Evolutionary conservation across 1,284 basidiomycete species (phyloP), one percentile per base, ranked within the genome.

Genomic region (Trametes hirsuta): DNA sequence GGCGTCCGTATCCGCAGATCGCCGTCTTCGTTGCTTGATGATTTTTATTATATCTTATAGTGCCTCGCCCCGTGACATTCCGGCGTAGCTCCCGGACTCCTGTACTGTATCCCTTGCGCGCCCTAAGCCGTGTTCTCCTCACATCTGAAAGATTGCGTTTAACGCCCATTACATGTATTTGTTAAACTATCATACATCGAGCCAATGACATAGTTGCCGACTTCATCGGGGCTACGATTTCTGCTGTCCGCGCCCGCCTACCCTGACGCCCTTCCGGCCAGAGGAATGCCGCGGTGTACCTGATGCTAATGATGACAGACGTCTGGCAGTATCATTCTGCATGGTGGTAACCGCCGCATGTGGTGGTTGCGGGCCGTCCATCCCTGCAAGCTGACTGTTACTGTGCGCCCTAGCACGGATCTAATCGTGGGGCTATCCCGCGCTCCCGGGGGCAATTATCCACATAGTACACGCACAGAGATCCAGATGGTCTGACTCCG

Each of bases 131-230:
- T 40, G 18, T 18, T 51, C 39, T 18, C n/a, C 14, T 11, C 39
- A 18, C n/a, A 18, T 30, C 22, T 14, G 25, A 51, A n/a, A 41
- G 39, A 15, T 50, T 50, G 39, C 6, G 48, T 39, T 51, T n/a
- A 51, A 25, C 37, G 39, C 39, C 40, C 24, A 40, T 36, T 21
- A 39, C 10, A 9, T 48, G 24, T 22, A 40, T 36, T 48, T 47
- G 45, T 34, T 45, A 44, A 18, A 37, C 44, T 41, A 37, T 21
- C 18, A 42, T 24, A 37, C 15, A 18, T 55, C 34, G 40, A 6
- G 15, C 12, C 40, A 44, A 56, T 56, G 47, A 56, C 47, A 45
- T 56, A 36, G 25, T 40, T 30, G 30, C 55, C 47, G 55, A 50
- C 47, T 18, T 18, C 4, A 39, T 25, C 47, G 41, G 47, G 41